phyloP scores from a whole-genome alignment of 2,329 filamentous ascomycete species.

The Proliferodiscus dingleyae region DNA sequence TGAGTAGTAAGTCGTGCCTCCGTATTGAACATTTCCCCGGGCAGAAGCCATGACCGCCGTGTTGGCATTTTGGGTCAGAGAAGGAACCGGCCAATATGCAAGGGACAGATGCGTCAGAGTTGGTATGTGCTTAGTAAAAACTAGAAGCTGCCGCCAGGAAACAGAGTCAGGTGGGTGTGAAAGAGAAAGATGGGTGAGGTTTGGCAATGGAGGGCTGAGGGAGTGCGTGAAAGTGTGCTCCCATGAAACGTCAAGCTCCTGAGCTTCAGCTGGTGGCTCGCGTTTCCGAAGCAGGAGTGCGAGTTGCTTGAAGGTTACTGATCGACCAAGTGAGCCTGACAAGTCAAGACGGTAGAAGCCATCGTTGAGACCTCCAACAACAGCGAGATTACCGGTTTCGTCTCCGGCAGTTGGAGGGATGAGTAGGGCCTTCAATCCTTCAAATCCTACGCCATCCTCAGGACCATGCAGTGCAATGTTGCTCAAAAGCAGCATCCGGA shows the following conservation, averaged over 20 bases:
- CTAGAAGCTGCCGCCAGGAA: slow-evolving; percentile 56
- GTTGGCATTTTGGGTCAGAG: slow-evolving; percentile 50
- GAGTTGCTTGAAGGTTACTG: slow-evolving; percentile 49
- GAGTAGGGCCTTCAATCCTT: slow-evolving; percentile 47
- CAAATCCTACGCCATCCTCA: slow-evolving; percentile 42
- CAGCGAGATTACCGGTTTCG: slow-evolving; percentile 4
- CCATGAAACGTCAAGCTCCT: slow-evolving; percentile 18
- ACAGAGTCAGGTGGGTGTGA: slow-evolving; percentile 36
- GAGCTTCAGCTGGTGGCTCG: slow-evolving; percentile 5
- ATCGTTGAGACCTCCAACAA: slow-evolving; percentile 35
- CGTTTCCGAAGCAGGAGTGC: slow-evolving; percentile 39
- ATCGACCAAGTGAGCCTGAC: slow-evolving; percentile 46
- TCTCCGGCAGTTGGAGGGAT: slow-evolving; percentile 30
- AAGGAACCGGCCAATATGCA: slow-evolving; percentile 58
- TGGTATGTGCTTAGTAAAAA: slow-evolving; percentile 47
- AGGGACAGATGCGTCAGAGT: slow-evolving; percentile 57
- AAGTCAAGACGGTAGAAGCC: slow-evolving; percentile 51
- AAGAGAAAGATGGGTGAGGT: slow-evolving; percentile 57
- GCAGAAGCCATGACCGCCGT: slow-evolving; percentile 43
- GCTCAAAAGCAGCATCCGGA: slow-evolving; percentile 48
- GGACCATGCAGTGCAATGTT: slow-evolving; percentile 42
- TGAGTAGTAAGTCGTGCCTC: slow-evolving; percentile 53
- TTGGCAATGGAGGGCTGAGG: slow-evolving; percentile 38
- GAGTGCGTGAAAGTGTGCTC: slow-evolving; percentile 21
- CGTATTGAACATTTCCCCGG: slow-evolving; percentile 43